phyloP scores from a whole-genome alignment of 2,329 filamentous ascomycete species.

The Polychaeton citri region DNA sequence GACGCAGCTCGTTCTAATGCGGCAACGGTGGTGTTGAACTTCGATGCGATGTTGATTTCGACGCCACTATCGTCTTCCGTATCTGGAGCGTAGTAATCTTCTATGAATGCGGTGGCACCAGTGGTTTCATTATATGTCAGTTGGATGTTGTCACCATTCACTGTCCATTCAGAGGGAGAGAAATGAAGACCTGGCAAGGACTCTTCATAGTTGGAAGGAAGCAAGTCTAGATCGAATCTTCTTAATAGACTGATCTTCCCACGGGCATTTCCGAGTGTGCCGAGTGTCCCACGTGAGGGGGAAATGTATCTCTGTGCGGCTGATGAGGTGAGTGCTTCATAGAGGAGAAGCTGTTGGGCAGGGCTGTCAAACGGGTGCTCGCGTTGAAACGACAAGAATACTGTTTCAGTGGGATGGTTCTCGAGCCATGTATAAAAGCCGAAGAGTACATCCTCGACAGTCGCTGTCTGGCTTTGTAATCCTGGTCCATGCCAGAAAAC shows the following conservation, averaged over 20 bases:
- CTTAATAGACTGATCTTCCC: conserved; percentile 31
- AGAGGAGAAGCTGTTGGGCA: conserved; percentile 26
- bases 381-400: conserved; percentile 37
- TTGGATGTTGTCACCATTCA: conserved; percentile 27
- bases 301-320: conserved; percentile 29
- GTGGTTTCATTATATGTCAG: conserved; percentile 28
- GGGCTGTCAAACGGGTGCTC: conserved; percentile 27
- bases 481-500: conserved; percentile 38
- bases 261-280: conserved; percentile 22
- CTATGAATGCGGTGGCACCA: conserved; percentile 32
- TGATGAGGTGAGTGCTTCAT: conserved; percentile 24
- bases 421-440: conserved; percentile 38
- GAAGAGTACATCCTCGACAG: conserved; percentile 32
- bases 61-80: conserved; percentile 10
- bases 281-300: conserved; percentile 23
- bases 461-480: conserved; percentile 31
- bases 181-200: conserved; percentile 35
- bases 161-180: conserved; percentile 30
- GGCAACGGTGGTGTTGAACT: conserved; percentile 29
- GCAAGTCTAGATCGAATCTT: conserved; percentile 31
- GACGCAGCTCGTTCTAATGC: conserved; percentile 28
- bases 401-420: conserved; percentile 30
- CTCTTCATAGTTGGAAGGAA: conserved; percentile 22
- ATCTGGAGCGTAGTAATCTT: conserved; percentile 35
- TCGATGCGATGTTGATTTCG: conserved; percentile 27